A percentile compares a stretch with the other conserved stretches of the same genome.
Conservation (phyloP, 2,329 filamentous ascomycete genomes). For the Amesomyces nigricolor region DNA sequence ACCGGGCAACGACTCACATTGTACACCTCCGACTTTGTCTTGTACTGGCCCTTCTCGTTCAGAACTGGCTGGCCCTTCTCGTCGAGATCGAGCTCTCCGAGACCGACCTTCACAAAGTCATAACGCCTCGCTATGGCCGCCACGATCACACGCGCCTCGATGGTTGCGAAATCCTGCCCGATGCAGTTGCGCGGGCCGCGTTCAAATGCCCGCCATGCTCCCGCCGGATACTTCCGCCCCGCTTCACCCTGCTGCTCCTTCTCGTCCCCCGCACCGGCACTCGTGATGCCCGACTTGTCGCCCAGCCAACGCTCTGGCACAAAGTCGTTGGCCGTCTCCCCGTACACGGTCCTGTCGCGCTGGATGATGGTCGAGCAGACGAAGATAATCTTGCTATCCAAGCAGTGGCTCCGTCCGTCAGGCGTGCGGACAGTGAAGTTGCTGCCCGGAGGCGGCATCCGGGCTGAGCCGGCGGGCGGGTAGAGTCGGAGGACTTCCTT, state of each 20-base stretch:
- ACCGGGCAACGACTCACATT: conserved; percentile 23
- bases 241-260: conserved; percentile 1
- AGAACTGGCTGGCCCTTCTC: conserved; percentile 21
- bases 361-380: conserved; percentile 33
- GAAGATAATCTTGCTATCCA: conserved; percentile 35
- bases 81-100: conserved; percentile 28
- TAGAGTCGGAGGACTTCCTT: conserved; percentile 35
- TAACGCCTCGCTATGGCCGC: conserved; percentile 29
- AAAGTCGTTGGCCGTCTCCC: conserved; percentile 33
- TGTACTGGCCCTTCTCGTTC: conserved; percentile 26
- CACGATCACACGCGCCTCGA: conserved; percentile 31
- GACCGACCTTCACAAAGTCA: conserved; percentile 31
- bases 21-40: conserved; percentile 26
- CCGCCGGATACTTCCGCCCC: conserved; percentile 25
- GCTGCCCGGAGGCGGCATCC: conserved; percentile 26
- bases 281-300: conserved; percentile 26
- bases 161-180: conserved; percentile 47
- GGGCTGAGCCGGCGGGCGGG: conserved; percentile 32
- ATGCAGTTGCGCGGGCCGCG: conserved; percentile 49
- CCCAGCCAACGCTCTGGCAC: conserved; percentile 38
- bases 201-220: conserved; percentile 50
- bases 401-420: conserved; percentile 26
- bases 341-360: conserved; percentile 32
- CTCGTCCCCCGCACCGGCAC: conserved; percentile 10
- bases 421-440: conserved; percentile 30